Base-by-base conservation (phyloP, 148 eudicot genomes). In the Rhododendron kiyosumense region DNA sequence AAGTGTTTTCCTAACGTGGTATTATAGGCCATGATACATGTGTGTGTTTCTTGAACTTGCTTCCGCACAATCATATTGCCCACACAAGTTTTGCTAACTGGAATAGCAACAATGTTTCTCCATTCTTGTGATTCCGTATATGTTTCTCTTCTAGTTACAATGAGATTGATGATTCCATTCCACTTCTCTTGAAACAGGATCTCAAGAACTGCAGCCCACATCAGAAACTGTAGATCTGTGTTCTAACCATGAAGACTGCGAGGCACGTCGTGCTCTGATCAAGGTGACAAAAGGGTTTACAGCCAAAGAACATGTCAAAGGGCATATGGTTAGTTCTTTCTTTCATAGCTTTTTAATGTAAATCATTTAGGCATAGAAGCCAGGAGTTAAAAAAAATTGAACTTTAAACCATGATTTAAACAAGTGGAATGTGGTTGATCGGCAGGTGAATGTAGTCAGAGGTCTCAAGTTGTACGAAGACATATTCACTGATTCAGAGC, bases 271-370 rank as follows among this genome's bases (percentile, higher is more conserved):
- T 82, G 94, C 92, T 86, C 92, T 91, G 83, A 94, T 97, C 89
- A 94, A 93, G 91, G 88, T 94, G 90, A 95, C 95, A 86, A 97
- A 97, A 92, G 99, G 99, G 78, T 97, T 95, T 89, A 89, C 88
- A 85, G 98, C 98, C 78, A 95, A 94, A 94, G 99, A 97, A 92
- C 96, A 93, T 87, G 91, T 95, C 88, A 95, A 91, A 95, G 98
- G 98, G 89, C 98, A 91, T 88, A 96, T 93, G 97, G 98, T 89
- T 88, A 89, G 97, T 93, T 87, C 87, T 94, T 91, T 83, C 85
- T 78, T 82, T 87, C 76, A 87, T 20, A 82, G 82, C 34, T 86
- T 77, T 75, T 82, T 24, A 32, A 15, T 41, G 36, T 84, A 79
- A 1, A 2, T 46, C 76, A 32, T 77, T 11, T n/a, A n/a, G 49